phyloP scores from a whole-genome alignment of 2,329 filamentous ascomycete species.

The Diplodia seriata region DNA sequence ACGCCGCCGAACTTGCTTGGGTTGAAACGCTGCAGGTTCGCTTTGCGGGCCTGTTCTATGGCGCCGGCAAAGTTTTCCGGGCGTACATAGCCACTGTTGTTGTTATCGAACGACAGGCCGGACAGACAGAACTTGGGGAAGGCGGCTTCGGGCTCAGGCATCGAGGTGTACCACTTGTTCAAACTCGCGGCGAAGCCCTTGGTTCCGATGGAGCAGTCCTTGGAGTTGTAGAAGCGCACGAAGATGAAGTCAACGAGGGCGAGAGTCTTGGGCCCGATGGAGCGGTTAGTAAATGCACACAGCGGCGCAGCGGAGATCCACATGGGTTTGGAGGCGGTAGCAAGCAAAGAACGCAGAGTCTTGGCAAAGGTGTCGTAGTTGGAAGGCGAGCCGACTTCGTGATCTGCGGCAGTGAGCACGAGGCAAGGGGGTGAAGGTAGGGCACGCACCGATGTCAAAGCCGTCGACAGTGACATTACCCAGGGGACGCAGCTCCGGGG shows the following conservation, averaged over 20 bases:
- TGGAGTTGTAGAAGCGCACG: constrained; percentile 31
- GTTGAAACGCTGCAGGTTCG: constrained; percentile 24
- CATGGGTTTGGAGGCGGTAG: constrained; percentile 25
- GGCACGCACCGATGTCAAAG: constrained; percentile 25
- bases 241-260: constrained; percentile 29
- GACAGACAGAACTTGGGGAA: constrained; percentile 20
- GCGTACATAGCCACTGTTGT: constrained; percentile 17
- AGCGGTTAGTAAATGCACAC: constrained; percentile 10
- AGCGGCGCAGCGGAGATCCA: constrained; percentile 24
- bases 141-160: constrained; percentile 6
- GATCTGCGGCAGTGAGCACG: constrained; percentile 9
- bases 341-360: constrained; percentile 2
- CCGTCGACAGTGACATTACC: constrained; percentile 23
- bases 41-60: neutral
- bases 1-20: constrained; percentile 28
- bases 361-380: constrained; percentile 27
- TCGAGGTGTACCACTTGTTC: constrained; percentile 9
- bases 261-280: constrained; percentile 13
- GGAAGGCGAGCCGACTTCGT: constrained; percentile 26
- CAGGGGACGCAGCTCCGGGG: constrained; percentile 9
- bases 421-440: neutral
- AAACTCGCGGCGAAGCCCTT: constrained; percentile 9
- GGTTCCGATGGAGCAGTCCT: constrained; percentile 26
- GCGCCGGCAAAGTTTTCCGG: constrained; percentile 22
- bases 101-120: constrained; percentile 28